A percentile compares a stretch with the other conserved stretches of the same genome.
These are phyloP conservation scores for Aspergillus leporis DNA, from an alignment of 495 filamentous ascomycete genomes.

Conservation along the genomic window DNA sequence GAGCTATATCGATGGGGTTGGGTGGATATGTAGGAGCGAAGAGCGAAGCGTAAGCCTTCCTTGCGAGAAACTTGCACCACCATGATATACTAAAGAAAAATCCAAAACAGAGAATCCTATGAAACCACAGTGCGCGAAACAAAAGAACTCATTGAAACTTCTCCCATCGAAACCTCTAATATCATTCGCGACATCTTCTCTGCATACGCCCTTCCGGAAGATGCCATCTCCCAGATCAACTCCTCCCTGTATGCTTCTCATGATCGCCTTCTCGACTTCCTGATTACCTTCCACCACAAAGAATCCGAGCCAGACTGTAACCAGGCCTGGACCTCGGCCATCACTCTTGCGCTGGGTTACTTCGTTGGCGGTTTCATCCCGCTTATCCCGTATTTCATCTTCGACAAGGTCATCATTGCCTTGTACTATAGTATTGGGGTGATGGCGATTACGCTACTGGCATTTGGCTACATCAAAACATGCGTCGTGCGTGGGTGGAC, in stretches of 20 bases:
- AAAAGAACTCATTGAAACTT: constrained; percentile 38
- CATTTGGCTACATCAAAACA: constrained; percentile 74
- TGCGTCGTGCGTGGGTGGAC: constrained; percentile 46
- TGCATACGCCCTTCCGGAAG: constrained; percentile 47
- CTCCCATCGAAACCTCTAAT: constrained; percentile 36
- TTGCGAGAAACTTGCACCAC: constrained; percentile 9
- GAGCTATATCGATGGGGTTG: constrained; percentile 58
- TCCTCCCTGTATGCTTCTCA: constrained; percentile 46
- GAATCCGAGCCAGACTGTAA: constrained; percentile 50
- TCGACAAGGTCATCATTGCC: constrained; percentile 54
- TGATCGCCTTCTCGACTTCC: constrained; percentile 52
- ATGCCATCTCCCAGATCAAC: constrained; percentile 44
- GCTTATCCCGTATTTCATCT: constrained; percentile 72
- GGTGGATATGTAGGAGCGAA: constrained; percentile 66
- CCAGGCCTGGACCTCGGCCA: constrained; percentile 56
- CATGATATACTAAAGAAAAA: constrained; percentile 5
- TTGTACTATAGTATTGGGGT: constrained; percentile 67
- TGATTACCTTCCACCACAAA: constrained; percentile 59
- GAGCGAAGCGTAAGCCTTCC: constrained; percentile 59
- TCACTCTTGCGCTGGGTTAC: constrained; percentile 69
- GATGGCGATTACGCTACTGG: constrained; percentile 66
- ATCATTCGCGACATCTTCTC: constrained; percentile 54
- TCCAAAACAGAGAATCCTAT: constrained; percentile 45
- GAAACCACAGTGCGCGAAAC: constrained; percentile 48
- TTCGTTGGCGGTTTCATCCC: constrained; percentile 72